Conservation (phyloP, 805 yeast genomes). For the Cyberlindnera sargentensis region DNA sequence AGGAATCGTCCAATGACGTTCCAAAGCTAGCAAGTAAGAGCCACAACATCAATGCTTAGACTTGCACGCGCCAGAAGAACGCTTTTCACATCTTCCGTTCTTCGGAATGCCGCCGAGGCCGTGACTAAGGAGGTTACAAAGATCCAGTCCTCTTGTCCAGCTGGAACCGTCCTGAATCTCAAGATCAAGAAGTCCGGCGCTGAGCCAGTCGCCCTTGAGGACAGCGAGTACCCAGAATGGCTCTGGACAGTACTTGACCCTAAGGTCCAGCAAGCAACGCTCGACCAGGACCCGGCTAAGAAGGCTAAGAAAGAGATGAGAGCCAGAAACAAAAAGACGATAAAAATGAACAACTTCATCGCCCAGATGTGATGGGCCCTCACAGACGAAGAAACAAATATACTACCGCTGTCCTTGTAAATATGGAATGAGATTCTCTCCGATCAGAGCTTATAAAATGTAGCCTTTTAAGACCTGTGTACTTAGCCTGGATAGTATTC, state of each 20-base stretch:
- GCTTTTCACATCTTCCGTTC: constrained; percentile 8
- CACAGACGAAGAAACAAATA: neutral
- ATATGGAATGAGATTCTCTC: neutral
- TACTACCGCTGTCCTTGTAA: neutral
- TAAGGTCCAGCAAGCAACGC: constrained; percentile 47
- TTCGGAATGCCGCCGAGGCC: constrained; percentile 8
- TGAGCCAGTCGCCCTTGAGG: constrained; percentile 84
- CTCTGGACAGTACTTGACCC: constrained; percentile 79
- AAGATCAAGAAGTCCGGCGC: constrained; percentile 74
- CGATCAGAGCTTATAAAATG: neutral
- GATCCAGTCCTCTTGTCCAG: constrained; percentile 45
- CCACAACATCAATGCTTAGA: constrained; percentile 3
- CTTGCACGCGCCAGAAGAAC: constrained; percentile 5
- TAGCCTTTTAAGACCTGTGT: too few species aligned
- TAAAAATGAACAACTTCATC: constrained; percentile 76
- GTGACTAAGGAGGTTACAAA: constrained; percentile 4
- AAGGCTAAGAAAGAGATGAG: constrained; percentile 67
- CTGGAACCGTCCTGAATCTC: constrained; percentile 68
- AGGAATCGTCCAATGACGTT: too few species aligned
- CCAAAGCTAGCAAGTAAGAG: too few species aligned
- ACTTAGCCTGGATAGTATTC: too few species aligned
- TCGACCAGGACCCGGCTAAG: constrained; percentile 55
- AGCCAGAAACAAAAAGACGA: constrained; percentile 56
- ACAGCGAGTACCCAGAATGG: constrained; percentile 91
- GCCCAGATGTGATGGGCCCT: constrained; percentile 29